Evolutionary conservation across 768 basidiomycete species (phyloP).

Genomic region (Amanita pallidorosea): DNA sequence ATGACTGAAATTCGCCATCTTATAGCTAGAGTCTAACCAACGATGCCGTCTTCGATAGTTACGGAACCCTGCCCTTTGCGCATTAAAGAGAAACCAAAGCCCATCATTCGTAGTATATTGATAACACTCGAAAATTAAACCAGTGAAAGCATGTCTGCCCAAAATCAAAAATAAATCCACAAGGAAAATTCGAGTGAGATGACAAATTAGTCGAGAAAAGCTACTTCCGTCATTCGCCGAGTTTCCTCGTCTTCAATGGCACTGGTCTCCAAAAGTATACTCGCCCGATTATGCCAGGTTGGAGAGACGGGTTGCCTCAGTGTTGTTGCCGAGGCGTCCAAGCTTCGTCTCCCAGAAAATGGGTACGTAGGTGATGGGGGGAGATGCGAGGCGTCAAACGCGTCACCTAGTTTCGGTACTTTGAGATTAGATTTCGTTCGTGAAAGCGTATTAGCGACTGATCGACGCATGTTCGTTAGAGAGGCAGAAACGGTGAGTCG

Average conservation of each 20-base stretch:
- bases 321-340: not conserved
- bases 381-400: conserved; percentile 22
- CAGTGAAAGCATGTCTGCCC: too few species aligned
- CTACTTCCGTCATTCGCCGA: conserved; percentile 60
- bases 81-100: too few species aligned
- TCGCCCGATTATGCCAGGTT: conserved; percentile 47
- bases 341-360: not conserved
- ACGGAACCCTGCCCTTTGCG: too few species aligned
- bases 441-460: conserved; percentile 26
- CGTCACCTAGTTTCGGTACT: conserved; percentile 7
- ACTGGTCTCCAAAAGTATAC: conserved; percentile 40
- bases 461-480: conserved; percentile 34
- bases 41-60: too few species aligned
- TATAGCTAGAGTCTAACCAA: too few species aligned
- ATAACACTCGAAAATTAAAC: not conserved
- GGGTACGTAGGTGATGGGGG: conserved; percentile 27
- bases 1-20: too few species aligned
- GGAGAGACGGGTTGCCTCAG: conserved; percentile 38
- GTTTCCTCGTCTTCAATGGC: conserved; percentile 59
- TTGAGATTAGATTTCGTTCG: conserved; percentile 12
- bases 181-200: not conserved
- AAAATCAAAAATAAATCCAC: too few species aligned
- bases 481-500: conserved; percentile 24
- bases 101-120: not conserved
- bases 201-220: conserved; percentile 37